These are phyloP conservation scores for Bipolaris cookei DNA, from an alignment of 2,329 filamentous ascomycete genomes.

Conservation along the genomic window DNA sequence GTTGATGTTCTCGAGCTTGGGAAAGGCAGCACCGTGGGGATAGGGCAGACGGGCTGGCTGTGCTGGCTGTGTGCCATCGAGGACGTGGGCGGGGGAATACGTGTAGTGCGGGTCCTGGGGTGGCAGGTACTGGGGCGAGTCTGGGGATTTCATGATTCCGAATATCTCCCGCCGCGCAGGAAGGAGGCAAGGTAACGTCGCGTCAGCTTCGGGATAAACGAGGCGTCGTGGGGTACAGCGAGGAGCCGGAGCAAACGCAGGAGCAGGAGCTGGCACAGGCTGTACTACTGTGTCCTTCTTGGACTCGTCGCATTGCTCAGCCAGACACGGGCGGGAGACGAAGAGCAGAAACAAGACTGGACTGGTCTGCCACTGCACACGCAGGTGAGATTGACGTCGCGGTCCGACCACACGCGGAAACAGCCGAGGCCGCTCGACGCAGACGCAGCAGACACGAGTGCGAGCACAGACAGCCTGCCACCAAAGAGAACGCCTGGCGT, in stretches of 20 bases:
- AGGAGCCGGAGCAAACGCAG: constrained; percentile 1
- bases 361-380: neutral
- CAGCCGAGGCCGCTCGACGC: constrained; percentile 6
- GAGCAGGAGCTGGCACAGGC: neutral
- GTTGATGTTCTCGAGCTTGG: constrained; percentile 47
- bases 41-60: constrained; percentile 30
- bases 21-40: constrained; percentile 33
- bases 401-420: constrained; percentile 12
- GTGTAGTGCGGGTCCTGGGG: constrained; percentile 41
- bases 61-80: constrained; percentile 8
- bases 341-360: neutral
- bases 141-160: constrained; percentile 22
- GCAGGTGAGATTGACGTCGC: constrained; percentile 4
- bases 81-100: constrained; percentile 25
- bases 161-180: constrained; percentile 24
- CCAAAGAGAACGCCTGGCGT: neutral
- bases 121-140: constrained; percentile 27
- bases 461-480: neutral
- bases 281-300: no score
- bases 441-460: neutral
- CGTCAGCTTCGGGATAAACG: constrained; percentile 14
- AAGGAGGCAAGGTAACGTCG: constrained; percentile 16
- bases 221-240: constrained; percentile 4
- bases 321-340: neutral
- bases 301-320: neutral